A percentile compares a stretch with the other conserved stretches of the same genome.
These are phyloP conservation scores for Panus rudis DNA, from an alignment of 768 basidiomycete species.

Conservation along the genomic window DNA sequence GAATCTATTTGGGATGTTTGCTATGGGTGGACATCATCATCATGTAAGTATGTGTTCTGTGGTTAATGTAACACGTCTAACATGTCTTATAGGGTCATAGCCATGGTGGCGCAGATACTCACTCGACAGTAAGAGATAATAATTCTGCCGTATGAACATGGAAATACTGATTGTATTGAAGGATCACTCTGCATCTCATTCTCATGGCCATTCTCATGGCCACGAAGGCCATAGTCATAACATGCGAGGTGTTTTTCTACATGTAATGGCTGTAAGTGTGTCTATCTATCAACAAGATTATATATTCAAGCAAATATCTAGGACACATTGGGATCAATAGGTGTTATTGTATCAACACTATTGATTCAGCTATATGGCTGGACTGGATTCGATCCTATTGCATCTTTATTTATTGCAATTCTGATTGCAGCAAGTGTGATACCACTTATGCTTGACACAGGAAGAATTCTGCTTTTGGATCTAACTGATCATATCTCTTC, in stretches of 20 bases:
- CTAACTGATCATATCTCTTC: constrained; percentile 53
- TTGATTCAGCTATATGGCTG: constrained; percentile 95
- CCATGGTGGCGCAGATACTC: constrained; percentile 1
- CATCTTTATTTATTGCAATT: constrained; percentile 91
- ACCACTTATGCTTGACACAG: constrained; percentile 92
- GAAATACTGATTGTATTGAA: too few species aligned
- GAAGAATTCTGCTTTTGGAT: constrained; percentile 81
- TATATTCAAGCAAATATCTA: constrained; percentile 26
- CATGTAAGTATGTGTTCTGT: constrained; percentile 40
- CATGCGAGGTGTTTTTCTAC: constrained; percentile 97
- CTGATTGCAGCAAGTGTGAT: constrained; percentile 94
- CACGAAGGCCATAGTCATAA: constrained; percentile 93
- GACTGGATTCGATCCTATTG: constrained; percentile 98
- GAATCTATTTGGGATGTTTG: constrained; percentile 97
- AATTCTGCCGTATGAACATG: too few species aligned
- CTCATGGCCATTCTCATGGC: constrained; percentile 20
- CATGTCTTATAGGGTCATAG: constrained; percentile 1
- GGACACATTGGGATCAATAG: constrained; percentile 96
- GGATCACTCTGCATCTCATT: too few species aligned
- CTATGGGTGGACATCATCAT: constrained; percentile 93
- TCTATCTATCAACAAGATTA: not conserved
- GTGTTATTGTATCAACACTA: constrained; percentile 94
- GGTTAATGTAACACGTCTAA: not conserved
- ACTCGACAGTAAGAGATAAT: too few species aligned
- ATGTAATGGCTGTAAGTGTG: constrained; percentile 82